These are phyloP conservation scores for Pistacia atlantica DNA, from an alignment of 345 rosid species.

Conservation along the genomic window DNA sequence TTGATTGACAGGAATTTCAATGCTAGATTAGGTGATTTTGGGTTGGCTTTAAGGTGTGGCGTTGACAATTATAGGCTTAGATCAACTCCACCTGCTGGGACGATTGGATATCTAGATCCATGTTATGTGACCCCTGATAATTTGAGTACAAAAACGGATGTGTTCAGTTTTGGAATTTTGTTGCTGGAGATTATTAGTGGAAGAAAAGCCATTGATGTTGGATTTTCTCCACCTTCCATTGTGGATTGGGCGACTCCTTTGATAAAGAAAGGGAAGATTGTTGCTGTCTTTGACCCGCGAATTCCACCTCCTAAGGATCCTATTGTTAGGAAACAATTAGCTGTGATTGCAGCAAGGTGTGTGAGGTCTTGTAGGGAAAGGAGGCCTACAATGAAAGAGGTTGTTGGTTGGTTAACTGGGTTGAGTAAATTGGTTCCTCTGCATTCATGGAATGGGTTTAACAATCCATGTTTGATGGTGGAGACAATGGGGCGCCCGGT, in stretches of 20 bases:
- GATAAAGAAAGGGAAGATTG: constrained; percentile 81
- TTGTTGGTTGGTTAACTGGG: constrained; percentile 76
- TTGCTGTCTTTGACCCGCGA: constrained; percentile 76
- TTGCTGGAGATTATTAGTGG: constrained; percentile 91
- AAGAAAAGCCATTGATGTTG: constrained; percentile 90
- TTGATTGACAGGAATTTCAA: constrained; percentile 83
- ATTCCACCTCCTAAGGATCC: constrained; percentile 67
- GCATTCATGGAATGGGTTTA: constrained; percentile 89
- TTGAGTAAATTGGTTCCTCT: constrained; percentile 75
- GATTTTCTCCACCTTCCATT: constrained; percentile 86
- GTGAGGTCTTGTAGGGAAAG: constrained; percentile 98
- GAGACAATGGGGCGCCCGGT: constrained; percentile 85
- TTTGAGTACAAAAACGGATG: constrained; percentile 92
- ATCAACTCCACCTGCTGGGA: constrained; percentile 98
- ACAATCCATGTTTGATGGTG: constrained; percentile 96
- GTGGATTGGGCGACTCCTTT: constrained; percentile 98
- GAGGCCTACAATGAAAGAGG: constrained; percentile 87
- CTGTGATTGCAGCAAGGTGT: constrained; percentile 82
- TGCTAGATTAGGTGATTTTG: constrained; percentile 96
- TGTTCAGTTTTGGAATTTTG: constrained; percentile 96
- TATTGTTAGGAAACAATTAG: constrained; percentile 75
- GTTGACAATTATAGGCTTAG: constrained; percentile 69
- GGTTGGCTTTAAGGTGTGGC: constrained; percentile 85
- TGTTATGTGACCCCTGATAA: constrained; percentile 95
- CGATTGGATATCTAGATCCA: constrained; percentile 96